Evolutionary conservation across 495 filamentous ascomycete genomes (phyloP).

Genomic region (Aspergillus panamensis): DNA sequence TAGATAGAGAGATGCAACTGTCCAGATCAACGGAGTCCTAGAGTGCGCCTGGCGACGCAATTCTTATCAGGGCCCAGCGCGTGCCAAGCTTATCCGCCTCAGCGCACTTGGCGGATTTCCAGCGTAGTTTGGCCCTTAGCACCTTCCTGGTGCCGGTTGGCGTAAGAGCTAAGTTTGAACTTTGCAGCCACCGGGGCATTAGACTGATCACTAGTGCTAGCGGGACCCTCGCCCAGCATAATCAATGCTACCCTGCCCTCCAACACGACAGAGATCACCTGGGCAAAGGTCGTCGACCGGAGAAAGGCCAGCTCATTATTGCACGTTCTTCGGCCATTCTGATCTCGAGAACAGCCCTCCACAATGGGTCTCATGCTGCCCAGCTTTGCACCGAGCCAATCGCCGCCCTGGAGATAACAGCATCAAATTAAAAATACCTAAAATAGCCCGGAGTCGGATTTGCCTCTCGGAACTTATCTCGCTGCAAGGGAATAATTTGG

Average conservation of each 20-base stretch:
- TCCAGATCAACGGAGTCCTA: neutral
- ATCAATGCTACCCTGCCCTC: neutral
- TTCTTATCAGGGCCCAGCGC: constrained; percentile 1
- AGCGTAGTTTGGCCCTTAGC: neutral
- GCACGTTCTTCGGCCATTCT: neutral
- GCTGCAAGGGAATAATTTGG: neutral
- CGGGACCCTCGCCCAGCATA: neutral
- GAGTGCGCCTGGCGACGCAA: neutral
- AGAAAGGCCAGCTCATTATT: no score
- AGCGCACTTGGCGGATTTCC: constrained; percentile 2
- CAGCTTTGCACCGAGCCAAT: neutral
- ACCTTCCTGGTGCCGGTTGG: neutral
- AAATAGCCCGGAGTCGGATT: neutral
- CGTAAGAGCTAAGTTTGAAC: constrained; percentile 1
- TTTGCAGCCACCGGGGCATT: constrained; percentile 2
- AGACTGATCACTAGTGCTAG: neutral
- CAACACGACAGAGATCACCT: neutral
- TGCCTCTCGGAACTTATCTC: constrained; percentile 3
- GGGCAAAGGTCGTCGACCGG: neutral
- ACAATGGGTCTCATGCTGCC: neutral
- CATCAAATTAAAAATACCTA: neutral
- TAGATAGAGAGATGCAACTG: no score
- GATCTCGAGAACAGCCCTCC: neutral
- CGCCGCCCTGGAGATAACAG: neutral
- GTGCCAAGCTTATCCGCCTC: constrained; percentile 8